Percentiles rank a stretch among this genome's conserved stretches.
These are phyloP conservation scores for Globisporangium camurandrum DNA, from an alignment of 352 stramenopile genomes.

Conservation along the genomic window DNA sequence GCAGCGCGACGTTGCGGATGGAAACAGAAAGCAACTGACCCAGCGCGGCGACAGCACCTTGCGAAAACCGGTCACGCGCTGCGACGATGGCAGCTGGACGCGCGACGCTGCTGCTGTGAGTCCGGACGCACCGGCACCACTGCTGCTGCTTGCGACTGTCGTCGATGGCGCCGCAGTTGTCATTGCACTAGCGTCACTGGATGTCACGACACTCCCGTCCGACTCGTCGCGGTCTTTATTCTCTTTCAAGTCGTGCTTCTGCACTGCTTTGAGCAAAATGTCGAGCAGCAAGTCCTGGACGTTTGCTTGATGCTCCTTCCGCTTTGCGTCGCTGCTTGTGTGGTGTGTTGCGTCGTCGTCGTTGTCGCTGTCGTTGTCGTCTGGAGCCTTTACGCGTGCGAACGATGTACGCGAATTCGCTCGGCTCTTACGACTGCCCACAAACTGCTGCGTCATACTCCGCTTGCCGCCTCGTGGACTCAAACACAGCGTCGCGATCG, in stretches of 20 bases:
- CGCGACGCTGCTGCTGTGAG: conserved; percentile 14
- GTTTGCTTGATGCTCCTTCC: conserved; percentile 25
- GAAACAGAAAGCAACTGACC: conserved; percentile 63
- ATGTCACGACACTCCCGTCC: conserved; percentile 10
- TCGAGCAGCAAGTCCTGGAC: conserved; percentile 57
- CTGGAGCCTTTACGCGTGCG: too few species aligned
- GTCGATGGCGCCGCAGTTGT: too few species aligned
- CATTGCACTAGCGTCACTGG: conserved; percentile 1
- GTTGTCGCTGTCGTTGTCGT: too few species aligned
- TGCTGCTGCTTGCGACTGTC: background rate
- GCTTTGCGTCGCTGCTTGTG: conserved; percentile 4
- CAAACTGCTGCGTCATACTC: background rate
- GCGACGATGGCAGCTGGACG: conserved; percentile 34
- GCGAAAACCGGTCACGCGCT: conserved; percentile 46
- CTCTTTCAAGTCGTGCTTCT: conserved; percentile 71
- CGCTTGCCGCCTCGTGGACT: conserved; percentile 9
- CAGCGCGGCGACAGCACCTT: conserved; percentile 53
- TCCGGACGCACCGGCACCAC: conserved; percentile 4
- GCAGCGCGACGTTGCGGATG: conserved; percentile 7
- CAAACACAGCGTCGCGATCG: conserved; percentile 9
- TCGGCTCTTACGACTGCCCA: background rate
- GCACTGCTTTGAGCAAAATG: conserved; percentile 54
- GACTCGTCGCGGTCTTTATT: conserved; percentile 37
- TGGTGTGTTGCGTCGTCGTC: background rate
- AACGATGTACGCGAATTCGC: background rate